Evolutionary conservation across 805 yeast species (phyloP), one percentile per base, ranked within the genome.

Genomic region (Lachancea quebecensis): DNA sequence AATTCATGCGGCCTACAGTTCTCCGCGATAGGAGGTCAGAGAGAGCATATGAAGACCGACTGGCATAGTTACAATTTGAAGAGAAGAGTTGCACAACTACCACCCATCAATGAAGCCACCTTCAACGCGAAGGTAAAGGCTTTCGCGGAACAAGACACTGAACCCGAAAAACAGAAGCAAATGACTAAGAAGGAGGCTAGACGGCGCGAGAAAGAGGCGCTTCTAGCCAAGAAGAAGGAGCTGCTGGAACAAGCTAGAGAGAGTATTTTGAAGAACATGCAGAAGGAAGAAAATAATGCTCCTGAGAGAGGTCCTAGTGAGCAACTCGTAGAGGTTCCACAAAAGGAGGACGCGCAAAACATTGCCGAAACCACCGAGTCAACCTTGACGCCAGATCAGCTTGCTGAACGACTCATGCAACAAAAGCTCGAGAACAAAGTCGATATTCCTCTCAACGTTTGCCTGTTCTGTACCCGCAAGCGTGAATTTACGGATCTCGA

Each of bases 41-140:
- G 98, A 56, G 69, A 71, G 42, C 99, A 93, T 63, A 93, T 93
- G 99, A 87, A 86, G 61, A 79, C 96, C 1, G 99, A 93, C 50
- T 93, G 99, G 99, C 99, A 93, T 66, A 77, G 98, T 58, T 93
- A 93, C 66, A 93, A 93, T 62, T 75, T 93, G 57, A 93, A 93
- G 63, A 80, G 99, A 71, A 75, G 95, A 62, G 98, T 93, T 12
- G 96, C 98, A 0, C 77, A 74, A 39, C 68, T 89, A 50, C 95
- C 95, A 16, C 78, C 95, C 0, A 79, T 89, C 36, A 66, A 78
- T 9, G 79, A 85, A 29, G 75, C 73, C 34, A 66, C 75, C 1
- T 85, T 85, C 64, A 85, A 85, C 16, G 85, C 82, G 52, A 84
- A 87, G 60, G 83, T 84, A 30, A 59, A 62, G 33, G 59, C 58